Percentiles rank a stretch among this genome's conserved stretches.
phyloP scores from a whole-genome alignment of 2,329 filamentous ascomycete species.

The Thielaviopsis cerberus region DNA sequence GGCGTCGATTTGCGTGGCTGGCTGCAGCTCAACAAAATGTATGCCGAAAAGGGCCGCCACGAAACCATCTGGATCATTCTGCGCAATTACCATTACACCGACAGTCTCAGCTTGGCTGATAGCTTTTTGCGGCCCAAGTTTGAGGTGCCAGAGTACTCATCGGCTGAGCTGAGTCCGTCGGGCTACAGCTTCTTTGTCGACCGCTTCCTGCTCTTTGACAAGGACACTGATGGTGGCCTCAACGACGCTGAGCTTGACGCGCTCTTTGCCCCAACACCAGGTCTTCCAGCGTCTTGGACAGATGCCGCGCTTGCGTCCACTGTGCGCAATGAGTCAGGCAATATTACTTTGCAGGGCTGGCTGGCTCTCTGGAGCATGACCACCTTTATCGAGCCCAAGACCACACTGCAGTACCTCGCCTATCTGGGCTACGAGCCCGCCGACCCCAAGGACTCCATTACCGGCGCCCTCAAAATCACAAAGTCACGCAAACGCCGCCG shows the following conservation, averaged over 20 bases:
- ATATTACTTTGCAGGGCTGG: conserved; percentile 95
- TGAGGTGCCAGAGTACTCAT: conserved; percentile 80
- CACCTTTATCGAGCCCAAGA: conserved; percentile 87
- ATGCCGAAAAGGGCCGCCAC: conserved; percentile 90
- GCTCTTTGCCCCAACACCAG: conserved; percentile 82
- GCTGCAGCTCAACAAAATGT: conserved; percentile 80
- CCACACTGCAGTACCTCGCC: conserved; percentile 84
- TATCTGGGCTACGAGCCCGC: conserved; percentile 85
- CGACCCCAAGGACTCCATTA: conserved; percentile 57
- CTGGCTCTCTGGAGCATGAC: conserved; percentile 99
- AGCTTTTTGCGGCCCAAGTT: conserved; percentile 84
- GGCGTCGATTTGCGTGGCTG: conserved; percentile 76
- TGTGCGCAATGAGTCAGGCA: conserved; percentile 81
- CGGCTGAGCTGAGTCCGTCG: conserved; percentile 79
- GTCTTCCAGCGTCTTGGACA: conserved; percentile 68
- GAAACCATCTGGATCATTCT: conserved; percentile 98
- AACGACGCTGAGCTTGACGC: conserved; percentile 71
- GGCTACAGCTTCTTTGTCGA: conserved; percentile 98
- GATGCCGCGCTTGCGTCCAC: conserved; percentile 84
- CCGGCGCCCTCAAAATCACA: conserved; percentile 76
- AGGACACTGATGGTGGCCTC: conserved; percentile 89
- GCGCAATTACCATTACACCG: conserved; percentile 86
- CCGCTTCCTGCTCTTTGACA: conserved; percentile 83
- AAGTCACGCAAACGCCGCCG: conserved; percentile 74
- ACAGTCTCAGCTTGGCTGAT: conserved; percentile 81